Base-by-base conservation (phyloP, 352 stramenopile species). In the Phytophthora lateralis region DNA sequence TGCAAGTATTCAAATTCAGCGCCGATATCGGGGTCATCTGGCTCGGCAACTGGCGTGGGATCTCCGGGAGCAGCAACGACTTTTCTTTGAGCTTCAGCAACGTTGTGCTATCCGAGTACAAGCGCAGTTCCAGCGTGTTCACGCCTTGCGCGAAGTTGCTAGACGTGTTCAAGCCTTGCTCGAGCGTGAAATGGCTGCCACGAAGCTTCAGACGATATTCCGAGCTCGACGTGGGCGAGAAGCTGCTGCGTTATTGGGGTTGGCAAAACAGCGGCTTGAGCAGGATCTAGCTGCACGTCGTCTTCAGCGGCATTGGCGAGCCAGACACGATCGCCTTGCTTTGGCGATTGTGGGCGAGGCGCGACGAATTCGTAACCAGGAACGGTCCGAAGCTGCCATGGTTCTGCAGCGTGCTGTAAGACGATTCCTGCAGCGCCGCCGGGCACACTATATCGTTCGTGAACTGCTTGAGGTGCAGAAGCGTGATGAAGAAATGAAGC, bases 141-240 rank as follows among this genome's bases (percentile, higher is more conserved):
- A 66, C 3, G 82, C 82, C 4, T 44, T 65, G 12, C 73, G 45
- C 35, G 61, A 77, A 35, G 65, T 71, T 6, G 35, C 69, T 27
- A 54, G 64, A 21, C 71, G 69, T 5, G 66, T 69, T 7, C 59
- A 76, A 7, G 61, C 50, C 0, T 43, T 76, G 3, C 35, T 10
- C 0, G 65, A 85, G 20, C 67, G 66, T 10, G 70, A 92, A 20
- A 7, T 59, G n/a, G 82, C 80, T 10, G 82, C 80, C 0, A 78
- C 72, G 27, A 85, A 76, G 48, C 66, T 94, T 11, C 85, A 94
- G 46, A 78, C 69, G 0, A 61, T 71, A 32, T 94, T 78, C 43
- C 77, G 85, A 18, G 76, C 78, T 24, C 65, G 73, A 21, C 71
- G 72, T 18, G 80, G 71, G 9, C 75, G 81, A 0, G 65, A 85